Evolutionary conservation across 352 stramenopile genomes (phyloP).

Genomic region (Phytophthora palmivora): DNA sequence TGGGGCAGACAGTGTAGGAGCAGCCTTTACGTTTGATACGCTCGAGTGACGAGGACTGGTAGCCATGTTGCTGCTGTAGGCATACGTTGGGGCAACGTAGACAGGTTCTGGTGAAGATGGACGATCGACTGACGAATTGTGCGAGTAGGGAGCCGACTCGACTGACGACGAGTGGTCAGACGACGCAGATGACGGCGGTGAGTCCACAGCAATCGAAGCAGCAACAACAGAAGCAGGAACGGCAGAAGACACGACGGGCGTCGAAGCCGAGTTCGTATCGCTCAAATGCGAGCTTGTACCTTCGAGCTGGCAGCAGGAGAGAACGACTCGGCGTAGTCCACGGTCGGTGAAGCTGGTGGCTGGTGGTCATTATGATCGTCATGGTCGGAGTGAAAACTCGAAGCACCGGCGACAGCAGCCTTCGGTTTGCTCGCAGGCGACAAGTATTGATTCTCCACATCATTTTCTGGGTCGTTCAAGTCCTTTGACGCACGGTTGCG

Average conservation of each 20-base stretch:
- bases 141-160: constrained; percentile 21
- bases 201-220: constrained; percentile 30
- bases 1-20: constrained; percentile 46
- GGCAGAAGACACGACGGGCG: background rate
- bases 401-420: constrained; percentile 13
- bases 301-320: constrained; percentile 48
- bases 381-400: constrained; percentile 46
- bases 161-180: constrained; percentile 29
- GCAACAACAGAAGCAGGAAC: constrained; percentile 42
- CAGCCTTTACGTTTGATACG: constrained; percentile 30
- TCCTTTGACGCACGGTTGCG: constrained; percentile 50
- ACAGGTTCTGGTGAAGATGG: constrained; percentile 23
- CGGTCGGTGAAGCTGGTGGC: constrained; percentile 51
- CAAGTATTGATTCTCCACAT: constrained; percentile 67
- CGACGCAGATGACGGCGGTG: constrained; percentile 18
- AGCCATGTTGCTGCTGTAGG: constrained; percentile 36
- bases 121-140: constrained; percentile 17
- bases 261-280: constrained; percentile 12
- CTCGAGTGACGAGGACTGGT: constrained; percentile 35
- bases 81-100: constrained; percentile 33
- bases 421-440: constrained; percentile 66
- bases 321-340: constrained; percentile 60
- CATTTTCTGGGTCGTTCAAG: constrained; percentile 43
- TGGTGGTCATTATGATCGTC: constrained; percentile 29
- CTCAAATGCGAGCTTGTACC: constrained; percentile 22